Percentiles rank a stretch among this genome's conserved stretches.
These are phyloP conservation scores for Pleurotus cornucopiae DNA, from an alignment of 768 basidiomycete species.

Conservation along the genomic window DNA sequence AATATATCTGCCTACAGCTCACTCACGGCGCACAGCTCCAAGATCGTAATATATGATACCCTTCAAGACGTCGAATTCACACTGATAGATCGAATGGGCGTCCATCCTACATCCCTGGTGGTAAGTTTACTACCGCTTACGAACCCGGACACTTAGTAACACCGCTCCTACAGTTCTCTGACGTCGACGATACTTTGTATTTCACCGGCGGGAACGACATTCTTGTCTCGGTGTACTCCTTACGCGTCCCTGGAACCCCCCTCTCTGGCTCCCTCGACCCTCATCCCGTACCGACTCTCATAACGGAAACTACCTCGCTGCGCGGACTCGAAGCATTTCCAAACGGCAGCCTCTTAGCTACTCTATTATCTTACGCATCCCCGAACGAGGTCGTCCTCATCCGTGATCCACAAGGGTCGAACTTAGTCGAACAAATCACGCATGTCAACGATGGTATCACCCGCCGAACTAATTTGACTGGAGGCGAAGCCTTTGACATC, in stretches of 20 bases:
- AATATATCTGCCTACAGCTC: too few species aligned
- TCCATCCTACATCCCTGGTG: not conserved
- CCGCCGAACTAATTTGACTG: not conserved
- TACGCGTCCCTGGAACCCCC: not conserved
- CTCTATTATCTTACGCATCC: not conserved
- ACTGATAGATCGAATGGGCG: not conserved
- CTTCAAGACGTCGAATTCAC: not conserved
- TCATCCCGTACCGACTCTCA: not conserved
- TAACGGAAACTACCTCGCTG: not conserved
- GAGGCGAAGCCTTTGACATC: not conserved
- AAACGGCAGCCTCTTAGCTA: not conserved
- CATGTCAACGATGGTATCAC: not conserved
- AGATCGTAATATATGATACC: not conserved
- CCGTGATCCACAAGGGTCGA: not conserved
- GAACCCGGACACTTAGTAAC: not conserved
- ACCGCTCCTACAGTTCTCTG: not conserved
- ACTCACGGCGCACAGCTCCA: not conserved
- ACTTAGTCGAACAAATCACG: not conserved
- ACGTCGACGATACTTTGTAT: not conserved
- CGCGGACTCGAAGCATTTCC: not conserved
- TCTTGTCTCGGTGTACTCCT: not conserved
- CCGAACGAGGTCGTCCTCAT: conserved; percentile 1
- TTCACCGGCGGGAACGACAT: not conserved
- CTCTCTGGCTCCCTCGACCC: not conserved
- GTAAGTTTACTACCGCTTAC: not conserved